These are phyloP conservation scores for Monosporascus sp. DNA, from an alignment of 2,329 filamentous ascomycete genomes.

Conservation along the genomic window DNA sequence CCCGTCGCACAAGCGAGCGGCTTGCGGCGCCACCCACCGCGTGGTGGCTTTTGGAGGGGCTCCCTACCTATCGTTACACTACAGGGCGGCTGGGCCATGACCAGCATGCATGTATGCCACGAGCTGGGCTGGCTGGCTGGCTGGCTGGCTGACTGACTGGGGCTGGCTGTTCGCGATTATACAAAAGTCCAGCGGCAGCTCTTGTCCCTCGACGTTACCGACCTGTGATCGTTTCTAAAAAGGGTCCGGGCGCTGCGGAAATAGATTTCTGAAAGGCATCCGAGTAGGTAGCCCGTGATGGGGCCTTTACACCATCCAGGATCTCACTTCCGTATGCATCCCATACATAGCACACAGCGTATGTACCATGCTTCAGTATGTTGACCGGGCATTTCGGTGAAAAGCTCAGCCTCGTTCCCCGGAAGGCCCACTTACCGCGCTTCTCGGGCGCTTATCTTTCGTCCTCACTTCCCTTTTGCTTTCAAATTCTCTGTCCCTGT, in stretches of 20 bases:
- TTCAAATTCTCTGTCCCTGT: background rate
- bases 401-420: background rate
- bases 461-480: background rate
- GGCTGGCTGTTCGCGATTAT: too few relatives aligned
- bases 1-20: background rate
- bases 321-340: background rate
- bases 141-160: background rate
- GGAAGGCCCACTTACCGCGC: background rate
- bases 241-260: too few relatives aligned
- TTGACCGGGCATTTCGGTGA: background rate
- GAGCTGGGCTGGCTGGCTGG: too few relatives aligned
- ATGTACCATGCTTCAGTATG: background rate
- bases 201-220: too few relatives aligned
- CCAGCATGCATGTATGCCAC: background rate
- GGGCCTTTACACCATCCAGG: too few relatives aligned
- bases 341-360: background rate
- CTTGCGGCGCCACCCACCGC: background rate
- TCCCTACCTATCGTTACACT: background rate
- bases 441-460: background rate
- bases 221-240: too few relatives aligned
- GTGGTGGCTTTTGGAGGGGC: background rate
- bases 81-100: background rate
- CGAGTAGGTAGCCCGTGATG: too few relatives aligned
- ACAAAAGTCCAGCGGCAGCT: too few relatives aligned
- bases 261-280: too few relatives aligned